Base-by-base conservation (phyloP, 2,329 filamentous ascomycete genomes). In the Gaeumannomyces sp. region DNA sequence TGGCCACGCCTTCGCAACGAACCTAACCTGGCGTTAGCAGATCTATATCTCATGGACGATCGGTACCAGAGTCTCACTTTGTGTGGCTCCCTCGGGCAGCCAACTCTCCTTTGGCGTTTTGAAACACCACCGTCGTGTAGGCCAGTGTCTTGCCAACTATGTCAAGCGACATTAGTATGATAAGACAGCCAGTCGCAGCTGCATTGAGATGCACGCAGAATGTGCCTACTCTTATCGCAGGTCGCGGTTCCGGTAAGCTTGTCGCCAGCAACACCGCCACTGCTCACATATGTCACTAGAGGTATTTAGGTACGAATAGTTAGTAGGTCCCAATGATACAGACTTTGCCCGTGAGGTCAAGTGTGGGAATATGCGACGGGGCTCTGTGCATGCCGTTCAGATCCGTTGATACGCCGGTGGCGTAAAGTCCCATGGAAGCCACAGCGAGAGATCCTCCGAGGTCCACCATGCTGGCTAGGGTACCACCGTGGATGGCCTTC, bases 401-500 rank as follows among this genome's bases (percentile, higher is more conserved):
- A 68, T 89, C 86, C 0, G 86, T 89, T 2, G 86, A 86, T 4
- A 89, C 86, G 14, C 86, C 86, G 0, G 86, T 89, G 25, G 82
- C 80, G 69, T 84, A 89, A 1, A 86, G 76, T 0, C 86, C 86
- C 67, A 82, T 86, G 1, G 87, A 89, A 1, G 86, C 86, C 3
- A 89, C 85, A 13, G 86, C 87, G 3, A 89, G 78, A 0, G 86
- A 89, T 19, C 86, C 86, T 14, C 86, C 86, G 0, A 89, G 77
- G 67, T 89, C 87, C 33, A 89, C 88, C 77, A 93, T 88, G 72
- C 87, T 90, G 4, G 91, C 91, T 33, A 94, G 87, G 0, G 90
- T 91, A 4, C 91, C 91, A 25, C 91, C 91, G 71, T 94, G 91
- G 33, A 93, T 82, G 50, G 89, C 93, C 64, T 87, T 84, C 0